Evolutionary conservation across 345 rosid species (phyloP).

Genomic region (Camelina hispida): DNA sequence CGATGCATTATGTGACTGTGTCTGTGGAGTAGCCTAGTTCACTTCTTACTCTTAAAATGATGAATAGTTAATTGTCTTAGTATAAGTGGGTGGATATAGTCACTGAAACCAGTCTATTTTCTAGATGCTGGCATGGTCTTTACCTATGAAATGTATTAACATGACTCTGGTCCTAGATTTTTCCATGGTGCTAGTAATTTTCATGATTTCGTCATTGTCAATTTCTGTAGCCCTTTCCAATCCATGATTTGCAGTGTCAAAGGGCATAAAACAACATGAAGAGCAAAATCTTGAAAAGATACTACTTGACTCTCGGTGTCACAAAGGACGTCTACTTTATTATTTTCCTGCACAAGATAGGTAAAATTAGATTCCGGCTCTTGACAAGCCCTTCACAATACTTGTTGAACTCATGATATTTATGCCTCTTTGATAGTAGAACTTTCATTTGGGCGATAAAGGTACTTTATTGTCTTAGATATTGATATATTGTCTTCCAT

Average conservation of each 20-base stretch:
- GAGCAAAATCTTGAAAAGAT: conserved; percentile 69
- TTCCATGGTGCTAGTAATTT: neutral
- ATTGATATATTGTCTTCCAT: conserved; percentile 21
- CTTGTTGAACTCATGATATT: neutral
- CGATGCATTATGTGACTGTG: neutral
- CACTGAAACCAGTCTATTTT: neutral
- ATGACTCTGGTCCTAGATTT: conserved; percentile 3
- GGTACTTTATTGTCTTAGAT: conserved; percentile 22
- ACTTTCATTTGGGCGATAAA: conserved; percentile 11
- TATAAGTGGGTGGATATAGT: neutral
- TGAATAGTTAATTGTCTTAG: conserved; percentile 2
- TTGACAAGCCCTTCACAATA: neutral
- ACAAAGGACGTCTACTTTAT: conserved; percentile 90
- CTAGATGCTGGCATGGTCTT: neutral
- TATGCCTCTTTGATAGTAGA: neutral
- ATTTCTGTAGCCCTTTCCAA: conserved; percentile 1
- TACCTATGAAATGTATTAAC: neutral
- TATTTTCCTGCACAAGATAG: conserved; percentile 77
- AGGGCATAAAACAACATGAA: conserved; percentile 50
- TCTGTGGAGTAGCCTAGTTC: conserved; percentile 3
- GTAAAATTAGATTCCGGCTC: conserved; percentile 38
- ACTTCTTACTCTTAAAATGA: neutral
- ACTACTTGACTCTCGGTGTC: conserved; percentile 77
- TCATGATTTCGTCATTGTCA: neutral
- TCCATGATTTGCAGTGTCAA: conserved; percentile 58